phyloP scores from a whole-genome alignment of 2,329 filamentous ascomycete species.

The Scedosporium boydii region DNA sequence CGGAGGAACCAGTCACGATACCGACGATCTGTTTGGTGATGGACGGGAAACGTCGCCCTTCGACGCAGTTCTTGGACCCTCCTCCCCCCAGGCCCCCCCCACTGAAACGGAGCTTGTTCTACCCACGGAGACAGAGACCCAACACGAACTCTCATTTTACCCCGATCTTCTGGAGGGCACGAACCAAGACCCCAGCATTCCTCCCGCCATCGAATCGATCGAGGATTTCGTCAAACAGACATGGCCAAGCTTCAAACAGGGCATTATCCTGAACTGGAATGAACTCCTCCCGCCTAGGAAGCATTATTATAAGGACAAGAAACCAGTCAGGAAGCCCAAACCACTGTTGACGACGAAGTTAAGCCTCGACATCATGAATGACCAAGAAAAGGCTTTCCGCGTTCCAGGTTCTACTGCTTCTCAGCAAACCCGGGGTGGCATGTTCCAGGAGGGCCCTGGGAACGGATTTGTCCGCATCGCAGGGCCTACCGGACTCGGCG shows the following conservation, averaged over 20 bases:
- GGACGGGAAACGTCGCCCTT: constrained; percentile 38
- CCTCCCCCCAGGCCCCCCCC: constrained; percentile 25
- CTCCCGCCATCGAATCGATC: constrained; percentile 61
- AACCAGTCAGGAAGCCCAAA: constrained; percentile 69
- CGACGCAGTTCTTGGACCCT: constrained; percentile 29
- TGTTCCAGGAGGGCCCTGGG: constrained; percentile 40
- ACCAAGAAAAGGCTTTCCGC: constrained; percentile 79
- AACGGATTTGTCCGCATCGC: constrained; percentile 37
- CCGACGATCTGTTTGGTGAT: constrained; percentile 63
- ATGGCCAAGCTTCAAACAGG: constrained; percentile 72
- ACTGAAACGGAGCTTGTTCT: background rate
- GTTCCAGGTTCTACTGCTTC: constrained; percentile 28
- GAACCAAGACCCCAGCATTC: constrained; percentile 55
- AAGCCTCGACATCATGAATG: constrained; percentile 72
- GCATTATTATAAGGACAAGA: constrained; percentile 69
- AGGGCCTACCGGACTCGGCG: constrained; percentile 26
- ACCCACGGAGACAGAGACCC: constrained; percentile 9
- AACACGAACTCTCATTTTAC: constrained; percentile 26
- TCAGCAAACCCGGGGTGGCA: constrained; percentile 39
- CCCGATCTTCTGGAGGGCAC: constrained; percentile 29
- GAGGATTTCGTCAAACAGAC: constrained; percentile 69
- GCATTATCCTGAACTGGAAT: constrained; percentile 68
- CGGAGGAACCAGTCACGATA: constrained; percentile 48
- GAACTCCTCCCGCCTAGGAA: constrained; percentile 75
- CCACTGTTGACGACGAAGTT: constrained; percentile 79